Percentiles rank a stretch among this genome's conserved stretches.
phyloP scores from a whole-genome alignment of 2,329 filamentous ascomycete species.

The Neurospora sp. region DNA sequence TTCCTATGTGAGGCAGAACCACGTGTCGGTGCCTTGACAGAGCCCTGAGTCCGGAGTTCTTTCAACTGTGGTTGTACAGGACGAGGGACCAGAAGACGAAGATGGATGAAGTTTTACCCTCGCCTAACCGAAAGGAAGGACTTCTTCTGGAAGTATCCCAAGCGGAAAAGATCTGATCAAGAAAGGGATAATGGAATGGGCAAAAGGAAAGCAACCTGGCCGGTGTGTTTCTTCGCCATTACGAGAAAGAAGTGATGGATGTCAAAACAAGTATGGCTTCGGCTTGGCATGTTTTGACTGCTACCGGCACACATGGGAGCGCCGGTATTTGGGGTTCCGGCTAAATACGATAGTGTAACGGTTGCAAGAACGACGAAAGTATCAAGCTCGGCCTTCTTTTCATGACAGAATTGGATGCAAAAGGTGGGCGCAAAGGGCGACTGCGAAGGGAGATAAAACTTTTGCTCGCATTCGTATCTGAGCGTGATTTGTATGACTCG shows the following conservation, averaged over 20 bases:
- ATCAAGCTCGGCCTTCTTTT: background rate
- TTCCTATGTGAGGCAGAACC: background rate
- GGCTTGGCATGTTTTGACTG: background rate
- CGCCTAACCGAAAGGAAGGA: background rate
- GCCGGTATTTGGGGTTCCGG: background rate
- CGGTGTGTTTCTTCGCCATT: background rate
- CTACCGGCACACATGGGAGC: background rate
- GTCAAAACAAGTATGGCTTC: background rate
- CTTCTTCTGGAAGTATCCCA: background rate
- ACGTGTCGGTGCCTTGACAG: background rate
- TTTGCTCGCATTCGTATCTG: background rate
- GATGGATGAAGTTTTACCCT: background rate
- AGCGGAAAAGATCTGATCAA: background rate
- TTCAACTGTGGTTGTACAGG: background rate
- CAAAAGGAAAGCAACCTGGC: background rate
- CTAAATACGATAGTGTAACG: background rate
- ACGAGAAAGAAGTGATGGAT: background rate
- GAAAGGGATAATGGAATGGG: background rate
- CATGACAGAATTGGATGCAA: background rate
- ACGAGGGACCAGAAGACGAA: background rate
- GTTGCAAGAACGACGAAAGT: background rate
- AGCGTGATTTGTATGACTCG: background rate
- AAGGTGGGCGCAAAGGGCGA: background rate
- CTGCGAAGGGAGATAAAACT: background rate
- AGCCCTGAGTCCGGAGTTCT: background rate